These are phyloP conservation scores for Melampsora abietis-canadensis DNA, from an alignment of 1,284 basidiomycete species.

Conservation along the genomic window DNA sequence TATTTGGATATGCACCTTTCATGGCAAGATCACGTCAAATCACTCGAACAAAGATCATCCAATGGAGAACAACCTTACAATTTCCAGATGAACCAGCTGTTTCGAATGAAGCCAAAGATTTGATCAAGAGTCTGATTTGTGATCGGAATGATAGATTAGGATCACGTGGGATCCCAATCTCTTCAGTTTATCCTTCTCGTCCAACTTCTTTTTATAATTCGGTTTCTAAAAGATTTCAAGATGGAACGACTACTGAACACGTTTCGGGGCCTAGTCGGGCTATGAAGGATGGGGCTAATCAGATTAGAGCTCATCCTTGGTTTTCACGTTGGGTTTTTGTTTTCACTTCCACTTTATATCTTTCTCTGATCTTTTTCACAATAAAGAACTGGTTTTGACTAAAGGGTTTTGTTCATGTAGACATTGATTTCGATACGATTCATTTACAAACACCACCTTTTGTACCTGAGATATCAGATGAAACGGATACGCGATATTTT, in stretches of 20 bases:
- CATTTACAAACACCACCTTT: conserved; percentile 79
- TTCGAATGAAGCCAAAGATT: conserved; percentile 76
- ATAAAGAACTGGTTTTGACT: neutral
- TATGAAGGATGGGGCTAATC: conserved; percentile 24
- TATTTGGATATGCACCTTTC: conserved; percentile 72
- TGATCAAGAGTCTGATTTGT: conserved; percentile 83
- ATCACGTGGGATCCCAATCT: conserved; percentile 46
- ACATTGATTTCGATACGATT: conserved; percentile 75
- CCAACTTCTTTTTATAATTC: neutral
- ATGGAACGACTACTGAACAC: conserved; percentile 47
- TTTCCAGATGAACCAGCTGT: conserved; percentile 80
- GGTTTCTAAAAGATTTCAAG: conserved; percentile 26
- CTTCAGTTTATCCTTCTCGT: conserved; percentile 46
- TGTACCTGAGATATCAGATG: conserved; percentile 71
- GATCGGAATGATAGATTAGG: conserved; percentile 91
- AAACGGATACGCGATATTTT: conserved; percentile 70
- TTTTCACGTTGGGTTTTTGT: conserved; percentile 61
- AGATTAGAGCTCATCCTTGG: conserved; percentile 71
- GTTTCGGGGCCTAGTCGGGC: conserved; percentile 4
- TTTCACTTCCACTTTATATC: neutral
- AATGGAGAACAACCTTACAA: conserved; percentile 81
- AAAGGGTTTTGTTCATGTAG: neutral
- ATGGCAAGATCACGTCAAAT: conserved; percentile 52
- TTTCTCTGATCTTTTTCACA: neutral
- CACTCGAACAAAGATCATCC: conserved; percentile 59